Percentiles rank a stretch among this genome's conserved stretches.
phyloP scores from a whole-genome alignment of 352 stramenopile genomes.

The Globisporangium cylindrosporum region DNA sequence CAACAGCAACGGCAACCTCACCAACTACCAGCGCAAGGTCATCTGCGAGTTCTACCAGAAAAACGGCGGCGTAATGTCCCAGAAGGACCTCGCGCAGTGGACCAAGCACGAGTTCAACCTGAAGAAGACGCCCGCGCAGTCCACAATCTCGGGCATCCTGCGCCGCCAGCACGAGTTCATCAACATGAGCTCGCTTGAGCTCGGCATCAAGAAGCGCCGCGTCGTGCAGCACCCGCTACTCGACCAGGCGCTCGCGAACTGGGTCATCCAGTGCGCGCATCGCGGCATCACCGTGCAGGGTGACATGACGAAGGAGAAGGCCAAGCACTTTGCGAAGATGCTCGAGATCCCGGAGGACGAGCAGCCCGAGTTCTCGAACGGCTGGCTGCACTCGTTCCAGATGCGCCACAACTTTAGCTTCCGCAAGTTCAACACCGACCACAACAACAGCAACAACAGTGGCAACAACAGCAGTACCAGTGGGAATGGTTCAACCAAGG shows the following conservation, averaged over 20 bases:
- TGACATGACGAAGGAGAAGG: slow-evolving; percentile 85
- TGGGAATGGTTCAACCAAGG: neutral
- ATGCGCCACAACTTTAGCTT: slow-evolving; percentile 84
- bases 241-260: slow-evolving; percentile 79
- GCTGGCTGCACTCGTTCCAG: slow-evolving; percentile 79
- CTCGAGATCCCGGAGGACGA: slow-evolving; percentile 70
- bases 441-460: slow-evolving; percentile 25
- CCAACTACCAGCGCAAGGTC: slow-evolving; percentile 81
- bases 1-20: slow-evolving; percentile 73
- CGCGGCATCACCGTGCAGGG: slow-evolving; percentile 76
- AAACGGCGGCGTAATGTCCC: slow-evolving; percentile 76
- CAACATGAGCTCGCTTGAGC: slow-evolving; percentile 78
- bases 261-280: slow-evolving; percentile 83
- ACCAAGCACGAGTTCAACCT: slow-evolving; percentile 85
- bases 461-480: neutral
- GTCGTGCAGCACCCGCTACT: slow-evolving; percentile 79
- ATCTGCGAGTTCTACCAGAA: slow-evolving; percentile 86
- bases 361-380: slow-evolving; percentile 80
- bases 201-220: slow-evolving; percentile 81
- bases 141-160: slow-evolving; percentile 81
- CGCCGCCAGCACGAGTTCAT: slow-evolving; percentile 81
- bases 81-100: slow-evolving; percentile 86
- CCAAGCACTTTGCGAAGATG: slow-evolving; percentile 82
- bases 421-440: slow-evolving; percentile 74
- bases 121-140: slow-evolving; percentile 80